phyloP scores from a whole-genome alignment of 1,284 basidiomycete species.

The Microbotryum lychnidis-dioicae region DNA sequence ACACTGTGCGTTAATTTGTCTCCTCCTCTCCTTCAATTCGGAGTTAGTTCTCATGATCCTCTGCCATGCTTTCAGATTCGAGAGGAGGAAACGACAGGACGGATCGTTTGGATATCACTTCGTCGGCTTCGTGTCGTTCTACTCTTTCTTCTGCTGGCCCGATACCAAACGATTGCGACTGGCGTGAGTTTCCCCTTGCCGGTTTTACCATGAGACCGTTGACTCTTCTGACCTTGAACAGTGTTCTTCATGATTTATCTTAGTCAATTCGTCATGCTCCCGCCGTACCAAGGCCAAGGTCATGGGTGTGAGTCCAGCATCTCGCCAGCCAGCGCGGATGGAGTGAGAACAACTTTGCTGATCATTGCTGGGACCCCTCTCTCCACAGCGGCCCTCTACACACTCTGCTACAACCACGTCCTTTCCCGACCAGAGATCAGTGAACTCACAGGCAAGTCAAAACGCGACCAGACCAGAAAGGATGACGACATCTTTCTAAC shows the following conservation, averaged over 20 bases:
- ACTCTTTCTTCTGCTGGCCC: conserved; percentile 88
- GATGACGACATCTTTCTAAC: no score
- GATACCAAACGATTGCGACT: conserved; percentile 74
- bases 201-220: no score
- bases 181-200: conserved; percentile 51
- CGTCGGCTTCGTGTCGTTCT: conserved; percentile 80
- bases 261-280: conserved; percentile 87
- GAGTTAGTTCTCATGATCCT: not conserved
- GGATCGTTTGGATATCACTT: conserved; percentile 66
- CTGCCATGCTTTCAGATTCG: conserved; percentile 51
- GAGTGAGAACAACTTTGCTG: not conserved
- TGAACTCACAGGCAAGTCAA: conserved; percentile 54
- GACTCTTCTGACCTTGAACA: no score
- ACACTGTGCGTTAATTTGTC: conserved; percentile 33
- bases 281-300: conserved; percentile 79
- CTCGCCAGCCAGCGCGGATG: no score
- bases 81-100: conserved; percentile 59
- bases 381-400: conserved; percentile 70
- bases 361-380: not conserved
- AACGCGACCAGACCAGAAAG: no score
- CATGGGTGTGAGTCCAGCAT: conserved; percentile 66
- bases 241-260: not conserved
- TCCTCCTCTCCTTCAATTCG: not conserved
- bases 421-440: conserved; percentile 59
- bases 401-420: conserved; percentile 71